Evolutionary conservation across 352 stramenopile species (phyloP).

Genomic region (Phytophthora vignae): DNA sequence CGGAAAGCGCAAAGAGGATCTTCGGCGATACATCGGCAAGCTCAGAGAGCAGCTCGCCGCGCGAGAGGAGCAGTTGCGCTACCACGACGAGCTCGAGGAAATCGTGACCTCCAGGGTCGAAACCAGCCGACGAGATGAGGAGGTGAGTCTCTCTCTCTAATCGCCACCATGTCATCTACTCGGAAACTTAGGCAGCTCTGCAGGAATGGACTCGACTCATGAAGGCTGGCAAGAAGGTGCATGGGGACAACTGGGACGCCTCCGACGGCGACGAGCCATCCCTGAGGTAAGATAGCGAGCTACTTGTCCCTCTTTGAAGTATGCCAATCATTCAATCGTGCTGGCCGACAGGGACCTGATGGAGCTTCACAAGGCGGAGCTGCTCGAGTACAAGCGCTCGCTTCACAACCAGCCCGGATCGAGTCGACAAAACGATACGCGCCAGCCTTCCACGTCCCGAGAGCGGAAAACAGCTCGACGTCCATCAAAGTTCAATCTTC

Average conservation of each 20-base stretch:
- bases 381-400: slow-evolving; percentile 65
- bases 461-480: slow-evolving; percentile 19
- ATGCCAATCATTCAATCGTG: neutral
- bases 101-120: slow-evolving; percentile 66
- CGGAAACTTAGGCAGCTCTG: slow-evolving; percentile 6
- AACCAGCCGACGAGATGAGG: slow-evolving; percentile 55
- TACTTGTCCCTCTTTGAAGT: neutral
- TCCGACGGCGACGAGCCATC: slow-evolving; percentile 47
- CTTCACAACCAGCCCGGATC: slow-evolving; percentile 21
- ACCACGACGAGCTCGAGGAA: slow-evolving; percentile 72
- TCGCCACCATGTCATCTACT: neutral
- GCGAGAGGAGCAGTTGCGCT: slow-evolving; percentile 64
- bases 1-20: slow-evolving; percentile 66
- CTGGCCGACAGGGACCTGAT: slow-evolving; percentile 55
- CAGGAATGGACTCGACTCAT: slow-evolving; percentile 78
- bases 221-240: slow-evolving; percentile 64
- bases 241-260: slow-evolving; percentile 67
- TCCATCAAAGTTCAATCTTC: slow-evolving; percentile 34
- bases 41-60: slow-evolving; percentile 56
- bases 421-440: slow-evolving; percentile 11
- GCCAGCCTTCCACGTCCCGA: slow-evolving; percentile 7
- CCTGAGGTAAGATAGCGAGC: slow-evolving; percentile 37
- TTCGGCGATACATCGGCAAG: slow-evolving; percentile 63
- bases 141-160: slow-evolving; percentile 32
- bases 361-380: slow-evolving; percentile 76